Percentiles rank a stretch among this genome's conserved stretches.
Evolutionary conservation across 106 monocot genomes (phyloP).

Genomic region (Dioscorea zingiberensis): DNA sequence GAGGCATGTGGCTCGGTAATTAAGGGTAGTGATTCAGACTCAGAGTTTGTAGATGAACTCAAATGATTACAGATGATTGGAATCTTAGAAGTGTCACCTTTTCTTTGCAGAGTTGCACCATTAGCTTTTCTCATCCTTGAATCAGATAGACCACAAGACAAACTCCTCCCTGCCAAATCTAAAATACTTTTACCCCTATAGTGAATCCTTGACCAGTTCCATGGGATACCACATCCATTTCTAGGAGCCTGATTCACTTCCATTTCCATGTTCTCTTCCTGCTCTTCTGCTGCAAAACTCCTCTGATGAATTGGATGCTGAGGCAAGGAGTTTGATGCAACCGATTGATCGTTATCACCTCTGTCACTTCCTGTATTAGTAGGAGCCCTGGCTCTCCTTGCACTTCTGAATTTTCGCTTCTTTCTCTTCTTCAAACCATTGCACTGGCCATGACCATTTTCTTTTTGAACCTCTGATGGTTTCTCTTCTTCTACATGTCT

Average conservation of each 20-base stretch:
- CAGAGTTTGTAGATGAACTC: slow-evolving; percentile 56
- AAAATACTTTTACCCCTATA: slow-evolving; percentile 72
- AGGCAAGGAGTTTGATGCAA: slow-evolving; percentile 29
- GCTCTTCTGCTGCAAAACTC: slow-evolving; percentile 7
- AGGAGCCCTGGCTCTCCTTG: slow-evolving; percentile 23
- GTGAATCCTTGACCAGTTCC: slow-evolving; percentile 97
- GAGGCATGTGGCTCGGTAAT: slow-evolving; percentile 53
- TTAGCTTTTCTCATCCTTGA: slow-evolving; percentile 44
- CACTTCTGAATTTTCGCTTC: slow-evolving; percentile 34
- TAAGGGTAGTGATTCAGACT: slow-evolving; percentile 72
- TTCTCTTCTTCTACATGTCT: slow-evolving; percentile 9
- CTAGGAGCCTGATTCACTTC: slow-evolving; percentile 38
- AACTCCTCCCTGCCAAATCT: slow-evolving; percentile 85
- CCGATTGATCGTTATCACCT: slow-evolving; percentile 27
- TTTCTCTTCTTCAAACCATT: slow-evolving; percentile 31
- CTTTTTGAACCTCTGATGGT: slow-evolving; percentile 13
- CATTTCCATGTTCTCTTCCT: slow-evolving; percentile 29
- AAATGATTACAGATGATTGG: slow-evolving; percentile 27
- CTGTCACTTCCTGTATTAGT: slow-evolving; percentile 16
- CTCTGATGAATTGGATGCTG: slow-evolving; percentile 16
- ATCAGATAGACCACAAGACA: slow-evolving; percentile 82
- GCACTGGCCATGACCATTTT: slow-evolving; percentile 11
- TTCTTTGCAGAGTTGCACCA: slow-evolving; percentile 20
- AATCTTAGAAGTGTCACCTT: slow-evolving; percentile 32
- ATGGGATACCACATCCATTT: slow-evolving; percentile 87